Conservation (phyloP, 1,284 basidiomycete genomes). For the Volvariella surrecta region DNA sequence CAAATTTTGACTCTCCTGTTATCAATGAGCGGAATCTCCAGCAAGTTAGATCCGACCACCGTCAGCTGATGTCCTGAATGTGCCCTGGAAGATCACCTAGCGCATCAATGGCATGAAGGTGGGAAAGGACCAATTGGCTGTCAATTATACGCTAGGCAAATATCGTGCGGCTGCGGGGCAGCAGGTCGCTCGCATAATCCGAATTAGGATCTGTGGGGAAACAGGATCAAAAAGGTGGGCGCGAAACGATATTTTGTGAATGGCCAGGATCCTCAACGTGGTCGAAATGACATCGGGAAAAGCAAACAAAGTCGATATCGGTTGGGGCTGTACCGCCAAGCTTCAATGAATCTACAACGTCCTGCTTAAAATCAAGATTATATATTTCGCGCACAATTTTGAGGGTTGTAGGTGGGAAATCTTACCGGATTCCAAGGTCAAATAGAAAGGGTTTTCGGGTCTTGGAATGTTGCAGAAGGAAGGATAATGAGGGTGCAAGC, state of each 20-base stretch:
- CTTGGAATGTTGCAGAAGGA: slow-evolving; percentile 38
- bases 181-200: slow-evolving; percentile 26
- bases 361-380: slow-evolving; percentile 27
- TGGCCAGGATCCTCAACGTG: slow-evolving; percentile 34
- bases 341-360: slow-evolving; percentile 36
- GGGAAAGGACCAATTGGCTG: slow-evolving; percentile 41
- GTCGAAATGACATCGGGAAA: slow-evolving; percentile 42
- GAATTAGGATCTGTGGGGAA: too few relatives aligned
- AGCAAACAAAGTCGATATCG: slow-evolving; percentile 34
- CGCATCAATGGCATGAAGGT: slow-evolving; percentile 46
- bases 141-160: slow-evolving; percentile 20
- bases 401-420: slow-evolving; percentile 23
- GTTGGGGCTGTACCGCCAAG: slow-evolving; percentile 36
- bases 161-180: slow-evolving; percentile 33
- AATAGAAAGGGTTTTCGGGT: slow-evolving; percentile 35
- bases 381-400: slow-evolving; percentile 21
- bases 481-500: slow-evolving; percentile 30
- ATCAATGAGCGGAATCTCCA: slow-evolving; percentile 49
- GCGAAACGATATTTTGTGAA: slow-evolving; percentile 40
- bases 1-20: slow-evolving; percentile 34
- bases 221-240: too few relatives aligned
- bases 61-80: slow-evolving; percentile 45
- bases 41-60: slow-evolving; percentile 52
- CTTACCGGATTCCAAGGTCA: slow-evolving; percentile 43
- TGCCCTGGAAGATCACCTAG: slow-evolving; percentile 48